A percentile compares a stretch with the other conserved stretches of the same genome.
Conservation (phyloP, 163 green algal species). For the Smithsoniella earleae region DNA sequence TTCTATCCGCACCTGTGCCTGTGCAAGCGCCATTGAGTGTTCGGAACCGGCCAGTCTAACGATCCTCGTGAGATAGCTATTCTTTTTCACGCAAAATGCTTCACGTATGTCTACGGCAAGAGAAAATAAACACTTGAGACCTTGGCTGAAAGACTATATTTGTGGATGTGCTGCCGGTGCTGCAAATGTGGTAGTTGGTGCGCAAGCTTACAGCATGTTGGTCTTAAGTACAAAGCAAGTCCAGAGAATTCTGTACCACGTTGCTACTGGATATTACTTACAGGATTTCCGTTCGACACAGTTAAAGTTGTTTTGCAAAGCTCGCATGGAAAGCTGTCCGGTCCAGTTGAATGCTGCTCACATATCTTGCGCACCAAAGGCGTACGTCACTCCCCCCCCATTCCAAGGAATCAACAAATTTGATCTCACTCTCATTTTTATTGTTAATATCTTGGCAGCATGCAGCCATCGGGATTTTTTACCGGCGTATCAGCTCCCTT, state of each 20-base stretch:
- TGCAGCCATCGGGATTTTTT: slow-evolving; percentile 61
- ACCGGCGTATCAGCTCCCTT: slow-evolving; percentile 65
- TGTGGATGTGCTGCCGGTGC: neutral
- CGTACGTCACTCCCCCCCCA: slow-evolving; percentile 36
- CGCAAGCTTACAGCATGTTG: no score
- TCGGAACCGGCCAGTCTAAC: no score
- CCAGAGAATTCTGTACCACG: no score
- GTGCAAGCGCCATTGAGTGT: no score
- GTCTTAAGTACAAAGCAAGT: neutral
- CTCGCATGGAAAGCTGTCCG: slow-evolving; percentile 42
- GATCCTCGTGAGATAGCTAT: neutral
- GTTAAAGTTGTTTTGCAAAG: slow-evolving; percentile 77
- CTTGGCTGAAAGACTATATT: neutral
- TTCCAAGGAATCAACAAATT: neutral
- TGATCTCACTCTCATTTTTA: neutral
- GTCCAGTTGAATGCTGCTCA: slow-evolving; percentile 44
- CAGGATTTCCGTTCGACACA: slow-evolving; percentile 61
- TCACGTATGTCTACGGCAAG: neutral
- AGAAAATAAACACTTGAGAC: neutral
- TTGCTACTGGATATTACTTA: no score
- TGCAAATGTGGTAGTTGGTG: slow-evolving; percentile 32
- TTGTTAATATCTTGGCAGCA: neutral
- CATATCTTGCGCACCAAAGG: slow-evolving; percentile 57
- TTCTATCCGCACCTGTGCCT: no score
- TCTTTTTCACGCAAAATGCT: neutral